phyloP scores from a whole-genome alignment of 2,329 filamentous ascomycete species.

The Ilyonectria destructans region DNA sequence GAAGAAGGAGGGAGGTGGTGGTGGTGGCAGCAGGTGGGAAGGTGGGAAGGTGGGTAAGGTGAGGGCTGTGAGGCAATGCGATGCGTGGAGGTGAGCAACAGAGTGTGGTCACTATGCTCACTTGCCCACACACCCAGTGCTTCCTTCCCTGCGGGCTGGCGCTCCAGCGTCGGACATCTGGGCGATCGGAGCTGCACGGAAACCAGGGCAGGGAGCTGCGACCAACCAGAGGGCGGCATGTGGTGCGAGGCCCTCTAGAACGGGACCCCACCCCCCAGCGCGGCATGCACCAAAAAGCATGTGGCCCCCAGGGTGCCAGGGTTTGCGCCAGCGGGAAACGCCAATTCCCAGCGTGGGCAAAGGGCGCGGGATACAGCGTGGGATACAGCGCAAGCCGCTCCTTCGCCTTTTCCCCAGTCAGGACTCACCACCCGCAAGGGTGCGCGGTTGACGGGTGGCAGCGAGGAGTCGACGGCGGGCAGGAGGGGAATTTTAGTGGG shows the following conservation, averaged over 20 bases:
- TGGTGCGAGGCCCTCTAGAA: conserved; percentile 41
- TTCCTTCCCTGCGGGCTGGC: conserved; percentile 20
- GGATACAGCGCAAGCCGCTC: background rate
- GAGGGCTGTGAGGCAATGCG: conserved; percentile 44
- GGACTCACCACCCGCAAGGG: conserved; percentile 1
- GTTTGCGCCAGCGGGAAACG: conserved; percentile 26
- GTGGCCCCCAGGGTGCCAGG: conserved; percentile 17
- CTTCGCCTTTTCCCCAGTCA: background rate
- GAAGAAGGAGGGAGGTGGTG: conserved; percentile 9
- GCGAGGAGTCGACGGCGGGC: conserved; percentile 4
- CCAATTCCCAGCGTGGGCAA: conserved; percentile 19
- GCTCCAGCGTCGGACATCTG: conserved; percentile 34
- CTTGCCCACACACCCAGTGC: conserved; percentile 10
- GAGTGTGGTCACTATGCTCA: conserved; percentile 33
- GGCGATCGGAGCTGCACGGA: conserved; percentile 49
- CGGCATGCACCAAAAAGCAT: conserved; percentile 23
- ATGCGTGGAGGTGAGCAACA: conserved; percentile 45
- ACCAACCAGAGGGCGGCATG: conserved; percentile 36
- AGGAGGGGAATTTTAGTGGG: conserved; percentile 38
- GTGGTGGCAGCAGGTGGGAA: conserved; percentile 28
- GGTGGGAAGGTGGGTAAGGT: conserved; percentile 35
- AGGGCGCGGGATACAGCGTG: conserved; percentile 5
- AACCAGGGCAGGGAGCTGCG: conserved; percentile 33
- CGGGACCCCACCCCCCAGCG: conserved; percentile 15
- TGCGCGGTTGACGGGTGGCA: conserved; percentile 4